phyloP scores from a whole-genome alignment of 768 basidiomycete species.

The Mycena venus region DNA sequence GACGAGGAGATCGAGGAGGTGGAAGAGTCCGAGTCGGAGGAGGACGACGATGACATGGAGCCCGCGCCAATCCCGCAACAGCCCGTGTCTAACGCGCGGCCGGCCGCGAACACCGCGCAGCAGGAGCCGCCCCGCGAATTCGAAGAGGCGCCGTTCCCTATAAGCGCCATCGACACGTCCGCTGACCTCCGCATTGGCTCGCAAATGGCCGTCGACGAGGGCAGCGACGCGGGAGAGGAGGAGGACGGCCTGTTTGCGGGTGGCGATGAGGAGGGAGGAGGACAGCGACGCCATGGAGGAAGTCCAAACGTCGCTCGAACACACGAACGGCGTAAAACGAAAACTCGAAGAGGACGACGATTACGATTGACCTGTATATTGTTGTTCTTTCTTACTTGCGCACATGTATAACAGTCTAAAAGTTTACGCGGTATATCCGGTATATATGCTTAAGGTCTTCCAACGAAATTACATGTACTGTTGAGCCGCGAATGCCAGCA shows the following conservation, averaged over 20 bases:
- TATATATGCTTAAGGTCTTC: conserved; percentile 11
- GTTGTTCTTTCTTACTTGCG: conserved; percentile 26
- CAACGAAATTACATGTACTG: conserved; percentile 19
- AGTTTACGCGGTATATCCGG: conserved; percentile 18
- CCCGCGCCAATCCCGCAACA: conserved; percentile 63
- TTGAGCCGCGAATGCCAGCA: conserved; percentile 42
- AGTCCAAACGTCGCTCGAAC: conserved; percentile 65
- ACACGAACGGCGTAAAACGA: conserved; percentile 77
- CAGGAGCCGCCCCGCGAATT: conserved; percentile 48
- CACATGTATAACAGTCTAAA: conserved; percentile 41
- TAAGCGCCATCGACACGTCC: conserved; percentile 73
- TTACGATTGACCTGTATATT: conserved; percentile 56
- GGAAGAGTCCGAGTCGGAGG: conserved; percentile 79
- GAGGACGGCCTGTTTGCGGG: conserved; percentile 85
- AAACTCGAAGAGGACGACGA: conserved; percentile 91
- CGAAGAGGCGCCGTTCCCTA: conserved; percentile 68
- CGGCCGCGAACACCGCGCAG: conserved; percentile 44
- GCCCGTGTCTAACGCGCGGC: conserved; percentile 35
- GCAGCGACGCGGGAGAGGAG: conserved; percentile 80
- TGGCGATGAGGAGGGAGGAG: conserved; percentile 79
- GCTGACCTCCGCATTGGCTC: conserved; percentile 74
- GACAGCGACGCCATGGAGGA: conserved; percentile 91
- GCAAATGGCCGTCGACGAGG: conserved; percentile 62
- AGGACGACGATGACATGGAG: conserved; percentile 79
- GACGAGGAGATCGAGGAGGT: conserved; percentile 89